These are phyloP conservation scores for Phlegmacium glaucopus DNA, from an alignment of 768 basidiomycete genomes.

Conservation along the genomic window DNA sequence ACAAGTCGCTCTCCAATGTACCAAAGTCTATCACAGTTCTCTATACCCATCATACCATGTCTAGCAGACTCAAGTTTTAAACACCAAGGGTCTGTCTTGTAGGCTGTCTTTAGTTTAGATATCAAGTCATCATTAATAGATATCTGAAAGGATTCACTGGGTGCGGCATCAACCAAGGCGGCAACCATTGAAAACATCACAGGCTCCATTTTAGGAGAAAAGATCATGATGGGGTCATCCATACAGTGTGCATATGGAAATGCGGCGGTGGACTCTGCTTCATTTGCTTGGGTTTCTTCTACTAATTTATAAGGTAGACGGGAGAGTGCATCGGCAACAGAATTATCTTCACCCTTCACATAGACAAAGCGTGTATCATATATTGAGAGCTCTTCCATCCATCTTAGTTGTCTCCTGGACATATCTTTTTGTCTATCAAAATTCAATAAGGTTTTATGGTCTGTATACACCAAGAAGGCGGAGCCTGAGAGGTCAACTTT, in stretches of 20 bases:
- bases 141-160: too few relatives aligned
- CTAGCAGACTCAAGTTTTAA: background rate
- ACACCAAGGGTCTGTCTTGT: background rate
- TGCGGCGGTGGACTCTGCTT: background rate
- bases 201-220: too few relatives aligned
- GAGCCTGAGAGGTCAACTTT: conserved; percentile 20
- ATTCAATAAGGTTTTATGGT: conserved; percentile 33
- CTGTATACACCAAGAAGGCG: conserved; percentile 27
- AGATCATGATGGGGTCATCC: too few relatives aligned
- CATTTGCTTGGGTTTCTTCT: background rate
- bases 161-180: too few relatives aligned
- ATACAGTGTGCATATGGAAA: background rate
- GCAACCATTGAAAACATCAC: too few relatives aligned
- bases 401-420: conserved; percentile 6
- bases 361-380: conserved; percentile 32
- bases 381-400: conserved; percentile 32
- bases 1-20: background rate
- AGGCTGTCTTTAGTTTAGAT: background rate
- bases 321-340: conserved; percentile 32
- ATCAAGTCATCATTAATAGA: too few relatives aligned
- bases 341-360: conserved; percentile 31
- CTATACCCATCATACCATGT: background rate
- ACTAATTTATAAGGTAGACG: background rate
- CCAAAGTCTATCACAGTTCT: background rate
- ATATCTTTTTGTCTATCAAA: conserved; percentile 25